phyloP scores from a whole-genome alignment of 1,284 basidiomycete genomes.

The Anthracocystis setariae region DNA sequence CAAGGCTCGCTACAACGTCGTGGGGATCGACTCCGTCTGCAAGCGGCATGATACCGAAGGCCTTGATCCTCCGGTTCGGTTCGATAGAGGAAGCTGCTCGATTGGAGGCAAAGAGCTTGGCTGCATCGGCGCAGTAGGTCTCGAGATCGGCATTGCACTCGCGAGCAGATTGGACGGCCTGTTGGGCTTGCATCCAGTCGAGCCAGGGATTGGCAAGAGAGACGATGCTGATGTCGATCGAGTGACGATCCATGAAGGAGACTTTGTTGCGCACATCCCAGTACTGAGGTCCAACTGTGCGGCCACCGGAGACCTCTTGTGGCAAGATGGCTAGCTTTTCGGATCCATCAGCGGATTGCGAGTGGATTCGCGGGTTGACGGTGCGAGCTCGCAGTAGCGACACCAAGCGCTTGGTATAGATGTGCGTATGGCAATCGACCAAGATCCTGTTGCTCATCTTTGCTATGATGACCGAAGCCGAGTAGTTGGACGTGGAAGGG shows the following conservation, averaged over 20 bases:
- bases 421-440: constrained; percentile 76
- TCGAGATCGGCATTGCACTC: constrained; percentile 81
- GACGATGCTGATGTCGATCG: constrained; percentile 72
- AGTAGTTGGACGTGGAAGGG: not conserved
- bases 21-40: constrained; percentile 74
- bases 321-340: constrained; percentile 77
- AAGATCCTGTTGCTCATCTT: constrained; percentile 24
- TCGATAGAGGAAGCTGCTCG: constrained; percentile 63
- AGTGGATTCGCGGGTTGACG: constrained; percentile 28
- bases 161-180: constrained; percentile 75
- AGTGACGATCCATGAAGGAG: constrained; percentile 80
- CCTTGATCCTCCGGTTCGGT: constrained; percentile 75
- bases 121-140: constrained; percentile 73
- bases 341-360: constrained; percentile 21
- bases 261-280: constrained; percentile 82
- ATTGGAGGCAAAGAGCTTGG: constrained; percentile 56
- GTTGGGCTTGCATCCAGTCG: constrained; percentile 78
- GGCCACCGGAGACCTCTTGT: constrained; percentile 74
- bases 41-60: constrained; percentile 84
- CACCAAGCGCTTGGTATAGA: constrained; percentile 75
- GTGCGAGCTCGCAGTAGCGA: constrained; percentile 20
- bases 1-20: constrained; percentile 74
- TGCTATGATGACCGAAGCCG: not conserved
- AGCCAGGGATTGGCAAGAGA: constrained; percentile 85
- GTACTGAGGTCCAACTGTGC: constrained; percentile 77